Evolutionary conservation across 768 basidiomycete genomes (phyloP).

Genomic region (Tricholoma matsutake): DNA sequence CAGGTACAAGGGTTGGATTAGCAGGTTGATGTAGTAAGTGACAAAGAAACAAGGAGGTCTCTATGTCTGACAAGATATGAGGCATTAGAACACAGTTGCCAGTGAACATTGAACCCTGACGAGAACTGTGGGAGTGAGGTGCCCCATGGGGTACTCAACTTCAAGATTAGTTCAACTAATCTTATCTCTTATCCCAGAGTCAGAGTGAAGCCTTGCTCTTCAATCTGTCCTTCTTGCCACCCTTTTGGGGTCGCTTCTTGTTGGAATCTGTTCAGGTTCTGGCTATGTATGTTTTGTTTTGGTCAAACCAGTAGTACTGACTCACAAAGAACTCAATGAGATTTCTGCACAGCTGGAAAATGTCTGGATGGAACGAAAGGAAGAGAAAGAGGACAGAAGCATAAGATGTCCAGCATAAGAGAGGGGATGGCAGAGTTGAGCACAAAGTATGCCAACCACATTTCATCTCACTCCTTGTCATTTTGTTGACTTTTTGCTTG

Average conservation of each 20-base stretch:
- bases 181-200: too few species aligned
- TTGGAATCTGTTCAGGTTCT: neutral
- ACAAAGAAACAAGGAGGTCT: too few species aligned
- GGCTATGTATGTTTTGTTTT: neutral
- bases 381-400: slow-evolving; percentile 2
- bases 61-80: too few species aligned
- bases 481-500: neutral
- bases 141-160: too few species aligned
- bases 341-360: neutral
- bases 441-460: slow-evolving; percentile 4
- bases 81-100: too few species aligned
- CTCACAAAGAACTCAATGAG: slow-evolving; percentile 4
- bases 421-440: slow-evolving; percentile 6
- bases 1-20: too few species aligned
- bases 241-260: neutral
- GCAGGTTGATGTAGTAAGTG: too few species aligned
- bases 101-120: too few species aligned
- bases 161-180: too few species aligned
- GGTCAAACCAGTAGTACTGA: neutral
- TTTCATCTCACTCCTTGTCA: neutral
- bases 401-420: neutral
- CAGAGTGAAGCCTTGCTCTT: too few species aligned
- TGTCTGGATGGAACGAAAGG: neutral
- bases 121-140: too few species aligned
- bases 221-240: neutral